These are phyloP conservation scores for Circinella minor DNA, from an alignment of 371 early-diverging fungal genomes.

Conservation along the genomic window DNA sequence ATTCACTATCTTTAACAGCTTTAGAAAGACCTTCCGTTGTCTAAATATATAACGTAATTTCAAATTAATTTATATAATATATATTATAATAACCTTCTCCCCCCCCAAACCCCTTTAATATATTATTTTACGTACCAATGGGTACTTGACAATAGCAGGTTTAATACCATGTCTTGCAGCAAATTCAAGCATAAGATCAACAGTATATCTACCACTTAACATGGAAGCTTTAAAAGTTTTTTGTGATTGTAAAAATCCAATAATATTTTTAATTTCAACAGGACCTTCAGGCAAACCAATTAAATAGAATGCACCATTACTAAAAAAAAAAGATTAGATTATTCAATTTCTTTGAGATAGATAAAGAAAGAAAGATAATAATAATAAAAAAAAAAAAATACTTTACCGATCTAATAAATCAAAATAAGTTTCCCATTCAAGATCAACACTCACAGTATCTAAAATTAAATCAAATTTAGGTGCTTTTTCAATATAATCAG, in stretches of 20 bases:
- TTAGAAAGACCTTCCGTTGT: constrained; percentile 32
- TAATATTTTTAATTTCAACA: constrained; percentile 24
- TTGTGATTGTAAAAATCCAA: constrained; percentile 34
- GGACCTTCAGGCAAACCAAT: constrained; percentile 55
- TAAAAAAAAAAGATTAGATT: constrained; percentile 2
- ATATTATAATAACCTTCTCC: too few relatives aligned
- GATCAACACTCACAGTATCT: constrained; percentile 49
- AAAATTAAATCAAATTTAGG: constrained; percentile 55
- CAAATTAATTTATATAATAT: constrained; percentile 6
- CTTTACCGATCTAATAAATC: constrained; percentile 35
- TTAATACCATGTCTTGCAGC: constrained; percentile 55
- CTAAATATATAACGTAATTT: constrained; percentile 5
- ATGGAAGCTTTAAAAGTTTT: constrained; percentile 40
- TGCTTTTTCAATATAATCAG: constrained; percentile 26
- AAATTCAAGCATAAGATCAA: constrained; percentile 55
- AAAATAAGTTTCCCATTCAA: constrained; percentile 54
- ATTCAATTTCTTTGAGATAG: too few relatives aligned
- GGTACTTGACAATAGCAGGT: constrained; percentile 49
- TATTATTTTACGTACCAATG: too few relatives aligned
- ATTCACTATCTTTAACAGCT: constrained; percentile 29
- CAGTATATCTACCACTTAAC: constrained; percentile 45
- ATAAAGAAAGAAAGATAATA: too few relatives aligned
- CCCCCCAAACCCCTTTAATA: too few relatives aligned
- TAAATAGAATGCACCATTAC: constrained; percentile 55
- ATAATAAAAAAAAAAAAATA: not conserved